phyloP scores from a whole-genome alignment of 495 filamentous ascomycete genomes.

The Aspergillus ellipticus region DNA sequence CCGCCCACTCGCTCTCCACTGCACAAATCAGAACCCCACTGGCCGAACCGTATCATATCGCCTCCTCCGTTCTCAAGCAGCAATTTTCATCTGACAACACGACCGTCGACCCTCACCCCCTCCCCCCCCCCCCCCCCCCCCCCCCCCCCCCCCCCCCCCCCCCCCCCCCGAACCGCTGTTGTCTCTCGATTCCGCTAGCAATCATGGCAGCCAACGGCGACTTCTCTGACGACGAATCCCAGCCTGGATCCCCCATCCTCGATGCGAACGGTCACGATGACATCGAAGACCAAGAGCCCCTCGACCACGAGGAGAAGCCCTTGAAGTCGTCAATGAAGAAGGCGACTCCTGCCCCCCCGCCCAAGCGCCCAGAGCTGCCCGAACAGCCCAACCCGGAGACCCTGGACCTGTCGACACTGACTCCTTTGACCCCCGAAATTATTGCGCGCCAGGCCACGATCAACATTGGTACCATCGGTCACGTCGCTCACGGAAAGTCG shows the following conservation, averaged over 20 bases:
- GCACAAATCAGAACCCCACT: slow-evolving; percentile 37
- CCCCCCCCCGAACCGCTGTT: slow-evolving; percentile 11
- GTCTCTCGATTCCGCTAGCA: slow-evolving; percentile 27
- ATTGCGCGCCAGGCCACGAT: slow-evolving; percentile 96
- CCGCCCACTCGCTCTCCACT: slow-evolving; percentile 45
- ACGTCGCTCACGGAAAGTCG: slow-evolving; percentile 97
- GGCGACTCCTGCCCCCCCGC: slow-evolving; percentile 38
- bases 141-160: slow-evolving; percentile 9
- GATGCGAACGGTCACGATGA: slow-evolving; percentile 52
- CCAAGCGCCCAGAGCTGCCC: slow-evolving; percentile 62
- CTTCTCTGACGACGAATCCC: slow-evolving; percentile 57
- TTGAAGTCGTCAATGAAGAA: slow-evolving; percentile 68
- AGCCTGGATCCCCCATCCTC: slow-evolving; percentile 56
- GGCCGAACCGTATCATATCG: slow-evolving; percentile 36
- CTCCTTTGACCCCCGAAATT: slow-evolving; percentile 88
- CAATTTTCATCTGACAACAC: slow-evolving; percentile 37
- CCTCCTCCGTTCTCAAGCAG: slow-evolving; percentile 27
- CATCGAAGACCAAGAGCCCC: slow-evolving; percentile 49
- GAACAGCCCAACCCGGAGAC: slow-evolving; percentile 86
- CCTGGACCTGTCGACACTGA: slow-evolving; percentile 72
- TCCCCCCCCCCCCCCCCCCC: slow-evolving; percentile 11
- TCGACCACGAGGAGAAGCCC: slow-evolving; percentile 51
- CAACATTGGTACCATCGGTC: slow-evolving; percentile 98
- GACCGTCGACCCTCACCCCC: slow-evolving; percentile 11
- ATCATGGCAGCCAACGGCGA: slow-evolving; percentile 65